phyloP scores from a whole-genome alignment of 2,329 filamentous ascomycete genomes.

The Fusarium sp. region DNA sequence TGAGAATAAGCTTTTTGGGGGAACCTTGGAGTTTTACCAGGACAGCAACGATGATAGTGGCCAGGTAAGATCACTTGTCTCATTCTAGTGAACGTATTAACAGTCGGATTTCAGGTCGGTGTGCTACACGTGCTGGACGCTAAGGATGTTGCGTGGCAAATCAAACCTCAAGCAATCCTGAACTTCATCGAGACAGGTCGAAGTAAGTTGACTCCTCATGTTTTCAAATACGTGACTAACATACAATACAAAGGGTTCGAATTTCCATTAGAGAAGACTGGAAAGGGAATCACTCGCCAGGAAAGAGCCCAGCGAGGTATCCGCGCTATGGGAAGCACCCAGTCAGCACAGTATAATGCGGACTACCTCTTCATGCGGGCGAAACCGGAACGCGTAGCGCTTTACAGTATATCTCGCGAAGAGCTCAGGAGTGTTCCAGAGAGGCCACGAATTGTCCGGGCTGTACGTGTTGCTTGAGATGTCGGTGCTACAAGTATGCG shows the following conservation, averaged over 20 bases:
- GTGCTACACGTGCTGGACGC: not conserved
- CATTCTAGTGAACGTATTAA: not conserved
- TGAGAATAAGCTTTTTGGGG: not conserved
- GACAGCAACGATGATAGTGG: not conserved
- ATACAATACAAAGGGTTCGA: not conserved
- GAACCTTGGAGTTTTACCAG: not conserved
- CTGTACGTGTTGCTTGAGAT: not conserved
- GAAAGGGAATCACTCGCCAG: not conserved
- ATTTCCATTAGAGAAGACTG: not conserved
- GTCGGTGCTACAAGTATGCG: not conserved
- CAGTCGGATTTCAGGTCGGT: not conserved
- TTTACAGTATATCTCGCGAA: not conserved
- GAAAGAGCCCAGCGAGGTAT: not conserved
- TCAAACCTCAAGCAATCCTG: not conserved
- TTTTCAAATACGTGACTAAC: not conserved
- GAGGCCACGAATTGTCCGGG: not conserved
- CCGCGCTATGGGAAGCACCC: not conserved
- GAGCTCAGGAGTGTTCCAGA: not conserved
- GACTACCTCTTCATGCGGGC: slow-evolving; percentile 2
- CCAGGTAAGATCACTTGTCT: not conserved
- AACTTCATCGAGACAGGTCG: not conserved
- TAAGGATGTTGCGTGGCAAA: not conserved
- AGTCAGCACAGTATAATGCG: not conserved
- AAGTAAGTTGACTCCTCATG: not conserved
- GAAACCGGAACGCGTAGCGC: not conserved